Evolutionary conservation across 1,284 basidiomycete species (phyloP), one percentile per base, ranked within the genome.

Genomic region (Tilletia indica): DNA sequence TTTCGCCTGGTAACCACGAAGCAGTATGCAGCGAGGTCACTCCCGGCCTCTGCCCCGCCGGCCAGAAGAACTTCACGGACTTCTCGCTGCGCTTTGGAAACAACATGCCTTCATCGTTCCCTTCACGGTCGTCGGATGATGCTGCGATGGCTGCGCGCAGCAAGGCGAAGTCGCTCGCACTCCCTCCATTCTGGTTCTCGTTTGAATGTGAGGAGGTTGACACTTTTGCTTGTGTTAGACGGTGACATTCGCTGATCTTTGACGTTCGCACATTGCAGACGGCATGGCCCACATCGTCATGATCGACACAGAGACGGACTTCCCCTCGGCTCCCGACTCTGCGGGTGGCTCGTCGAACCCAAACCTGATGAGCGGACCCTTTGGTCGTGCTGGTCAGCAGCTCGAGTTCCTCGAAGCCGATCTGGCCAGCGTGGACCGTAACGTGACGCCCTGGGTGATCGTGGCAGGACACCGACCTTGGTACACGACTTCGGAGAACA

Each of bases 391-490:
- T 39, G 67, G 74, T 19, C 73, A 75, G 51, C 78, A 80, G 69
- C 48, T 77, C 3, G 71, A 76, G 0, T 80, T 73, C 68, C 69
- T 83, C 56, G 72, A 83, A 54, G 76, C 80, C 11, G 84, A 86
- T 68, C 78, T 86, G 12, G 83, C 82, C 11, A 74, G 74, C 2
- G 83, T 85, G 19, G 81, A 86, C 75, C 78, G 85, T 42, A 75
- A 21, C 19, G 78, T 84, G 70, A 86, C 85, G 1, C 85, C 85
- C 8, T 86, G 85, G 85, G 80, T 86, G 38, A 69, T 86, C 49
- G 84, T 78, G 21, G 75, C 80, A 47, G 84, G 81, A 21, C 85
- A 86, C 71, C 68, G 54, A 31, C 54, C 48, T 38, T 69, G 54
- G 68, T 69, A 56, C 68, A 58, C 68, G 25, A 69, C 68, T 21